Evolutionary conservation across 331 rosid genomes (phyloP), one percentile per base, ranked within the genome.

Genomic region (Cucumis variabilis): DNA sequence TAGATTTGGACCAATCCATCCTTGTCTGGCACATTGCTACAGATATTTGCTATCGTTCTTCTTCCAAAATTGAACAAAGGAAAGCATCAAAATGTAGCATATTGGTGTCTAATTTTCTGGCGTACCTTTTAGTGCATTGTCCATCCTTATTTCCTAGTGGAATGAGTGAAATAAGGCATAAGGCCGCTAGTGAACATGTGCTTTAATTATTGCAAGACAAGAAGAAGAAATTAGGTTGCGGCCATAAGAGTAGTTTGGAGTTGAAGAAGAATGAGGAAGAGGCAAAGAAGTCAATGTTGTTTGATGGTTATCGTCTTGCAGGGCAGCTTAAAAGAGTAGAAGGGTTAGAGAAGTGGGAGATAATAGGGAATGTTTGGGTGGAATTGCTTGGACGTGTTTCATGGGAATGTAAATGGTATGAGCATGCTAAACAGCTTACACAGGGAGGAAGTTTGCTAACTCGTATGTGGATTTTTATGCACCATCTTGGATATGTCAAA

Each of bases 391-490:
- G 27, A 28, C 69, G 21, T 33, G 90, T 93, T 13, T 90, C 93
- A 0, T 69, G 81, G 27, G 90, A 90, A 13, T 89, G 93, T 41
- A 14, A 72, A 60, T 84, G 90, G 71, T 87, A 75, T 46, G 74
- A 90, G 5, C 95, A 87, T 62, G 92, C 89, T 51, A 84, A 63
- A 51, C 89, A 78, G 4, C 90, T 90, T 17, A 68, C 90, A 19
- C 75, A 23, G 6, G 93, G 90, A 1, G 93, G 93, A 0, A 92
- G 89, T 87, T 87, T 93, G 14, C 81, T 93, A 71, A 91, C 93
- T 41, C 92, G 68, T 70, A 88, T 91, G 0, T 90, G 93, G 89
- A 88, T 93, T 83, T 91, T 91, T 23, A 91, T 90, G 93, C 90
- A 91, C 3, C 93, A 93, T 90, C 88, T 91, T 71, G 92, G 95